Percentiles rank a stretch among this genome's conserved stretches.
Evolutionary conservation across 2,329 filamentous ascomycete species (phyloP).

Genomic region (Gaeumannomyces tritici): DNA sequence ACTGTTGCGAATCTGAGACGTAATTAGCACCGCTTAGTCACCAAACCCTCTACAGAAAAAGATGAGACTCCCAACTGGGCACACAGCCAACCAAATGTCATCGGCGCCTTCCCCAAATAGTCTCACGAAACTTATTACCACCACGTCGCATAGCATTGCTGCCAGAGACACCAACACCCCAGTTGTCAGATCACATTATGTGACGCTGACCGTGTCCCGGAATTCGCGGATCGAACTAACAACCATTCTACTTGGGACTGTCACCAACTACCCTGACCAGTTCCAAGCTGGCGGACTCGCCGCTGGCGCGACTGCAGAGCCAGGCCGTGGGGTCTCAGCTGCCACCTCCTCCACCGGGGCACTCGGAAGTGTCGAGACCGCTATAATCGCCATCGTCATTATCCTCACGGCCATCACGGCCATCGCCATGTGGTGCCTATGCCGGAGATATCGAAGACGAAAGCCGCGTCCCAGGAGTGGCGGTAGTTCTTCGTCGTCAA

Average conservation of each 20-base stretch:
- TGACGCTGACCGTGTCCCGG: conserved; percentile 2
- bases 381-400: conserved; percentile 3
- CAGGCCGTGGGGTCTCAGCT: not conserved
- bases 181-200: not conserved
- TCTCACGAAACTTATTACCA: not conserved
- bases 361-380: not conserved
- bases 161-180: not conserved
- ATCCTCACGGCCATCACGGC: not conserved
- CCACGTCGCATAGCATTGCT: not conserved
- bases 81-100: not conserved
- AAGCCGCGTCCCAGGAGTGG: too few relatives aligned
- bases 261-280: not conserved
- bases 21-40: not conserved
- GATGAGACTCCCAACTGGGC: not conserved
- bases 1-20: not conserved
- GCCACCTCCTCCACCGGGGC: not conserved
- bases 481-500: not conserved
- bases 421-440: not conserved
- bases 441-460: not conserved
- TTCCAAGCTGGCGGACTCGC: not conserved
- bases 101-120: too few relatives aligned
- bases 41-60: not conserved
- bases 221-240: not conserved
- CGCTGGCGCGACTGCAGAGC: not conserved
- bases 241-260: conserved; percentile 2